These are phyloP conservation scores for Leptomonas seymouri DNA, from an alignment of 208 protist genomes.

Conservation along the genomic window DNA sequence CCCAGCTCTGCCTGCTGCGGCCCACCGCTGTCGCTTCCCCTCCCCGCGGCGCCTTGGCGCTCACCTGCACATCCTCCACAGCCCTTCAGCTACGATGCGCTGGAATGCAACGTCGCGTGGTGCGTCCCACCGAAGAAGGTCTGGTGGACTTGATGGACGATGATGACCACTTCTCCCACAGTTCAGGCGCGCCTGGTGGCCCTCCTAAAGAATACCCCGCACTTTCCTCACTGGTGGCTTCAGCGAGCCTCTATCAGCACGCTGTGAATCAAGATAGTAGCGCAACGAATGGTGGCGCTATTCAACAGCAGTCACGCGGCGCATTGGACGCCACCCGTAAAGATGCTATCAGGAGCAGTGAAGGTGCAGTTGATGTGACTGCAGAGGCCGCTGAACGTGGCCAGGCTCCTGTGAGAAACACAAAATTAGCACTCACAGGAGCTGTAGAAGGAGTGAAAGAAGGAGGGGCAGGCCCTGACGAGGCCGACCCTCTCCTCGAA, in stretches of 20 bases:
- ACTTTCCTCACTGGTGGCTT: conserved; percentile 15
- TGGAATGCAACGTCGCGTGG: conserved; percentile 22
- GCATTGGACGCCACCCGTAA: too few species aligned
- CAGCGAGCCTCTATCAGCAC: conserved; percentile 13
- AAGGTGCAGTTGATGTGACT: too few species aligned
- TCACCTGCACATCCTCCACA: not conserved
- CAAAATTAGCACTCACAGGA: too few species aligned
- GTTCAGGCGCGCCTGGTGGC: not conserved
- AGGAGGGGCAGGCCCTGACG: not conserved
- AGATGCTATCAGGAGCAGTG: too few species aligned
- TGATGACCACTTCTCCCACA: conserved; percentile 3
- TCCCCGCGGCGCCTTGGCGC: not conserved
- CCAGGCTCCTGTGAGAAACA: too few species aligned
- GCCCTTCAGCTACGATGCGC: conserved; percentile 11
- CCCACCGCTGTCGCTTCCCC: not conserved
- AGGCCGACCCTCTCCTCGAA: not conserved
- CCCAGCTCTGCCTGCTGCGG: conserved; percentile 1
- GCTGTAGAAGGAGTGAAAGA: not conserved
- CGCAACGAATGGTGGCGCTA: not conserved
- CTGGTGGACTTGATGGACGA: conserved; percentile 31
- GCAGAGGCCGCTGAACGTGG: too few species aligned
- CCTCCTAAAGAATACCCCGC: not conserved
- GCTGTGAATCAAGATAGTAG: not conserved
- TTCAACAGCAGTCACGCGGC: too few species aligned
- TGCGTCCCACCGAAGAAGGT: conserved; percentile 28